phyloP scores from a whole-genome alignment of 148 eudicot species.

The Camellia granthamiana region DNA sequence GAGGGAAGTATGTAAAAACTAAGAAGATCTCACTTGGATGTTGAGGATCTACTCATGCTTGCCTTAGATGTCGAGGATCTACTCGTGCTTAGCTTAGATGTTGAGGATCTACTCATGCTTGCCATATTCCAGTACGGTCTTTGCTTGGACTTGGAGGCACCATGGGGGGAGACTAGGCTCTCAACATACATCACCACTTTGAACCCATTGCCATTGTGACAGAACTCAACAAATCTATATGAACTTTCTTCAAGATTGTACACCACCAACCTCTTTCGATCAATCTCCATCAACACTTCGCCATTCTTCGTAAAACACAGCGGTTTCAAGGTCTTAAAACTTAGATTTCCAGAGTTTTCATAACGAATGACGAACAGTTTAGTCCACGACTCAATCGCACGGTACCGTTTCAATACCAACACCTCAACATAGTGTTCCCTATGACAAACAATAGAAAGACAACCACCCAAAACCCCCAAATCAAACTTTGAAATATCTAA shows the following conservation, averaged over 20 bases:
- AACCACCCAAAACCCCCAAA: constrained; percentile 3
- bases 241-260: background rate
- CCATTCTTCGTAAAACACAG: background rate
- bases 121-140: too few relatives aligned
- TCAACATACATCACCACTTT: constrained; percentile 1
- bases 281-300: background rate
- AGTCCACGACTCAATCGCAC: background rate
- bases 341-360: background rate
- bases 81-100: too few relatives aligned
- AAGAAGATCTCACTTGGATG: background rate
- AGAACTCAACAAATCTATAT: background rate
- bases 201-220: background rate
- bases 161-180: background rate
- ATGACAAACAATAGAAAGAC: background rate
- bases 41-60: background rate
- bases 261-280: background rate
- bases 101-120: too few relatives aligned
- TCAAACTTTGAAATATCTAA: background rate
- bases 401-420: background rate
- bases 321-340: background rate
- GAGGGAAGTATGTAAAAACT: background rate
- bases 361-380: background rate
- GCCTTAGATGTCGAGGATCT: too few relatives aligned
- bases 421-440: background rate
- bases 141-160: background rate